These are phyloP conservation scores for Alternaria rosae DNA, from an alignment of 2,329 filamentous ascomycete genomes.

Conservation along the genomic window DNA sequence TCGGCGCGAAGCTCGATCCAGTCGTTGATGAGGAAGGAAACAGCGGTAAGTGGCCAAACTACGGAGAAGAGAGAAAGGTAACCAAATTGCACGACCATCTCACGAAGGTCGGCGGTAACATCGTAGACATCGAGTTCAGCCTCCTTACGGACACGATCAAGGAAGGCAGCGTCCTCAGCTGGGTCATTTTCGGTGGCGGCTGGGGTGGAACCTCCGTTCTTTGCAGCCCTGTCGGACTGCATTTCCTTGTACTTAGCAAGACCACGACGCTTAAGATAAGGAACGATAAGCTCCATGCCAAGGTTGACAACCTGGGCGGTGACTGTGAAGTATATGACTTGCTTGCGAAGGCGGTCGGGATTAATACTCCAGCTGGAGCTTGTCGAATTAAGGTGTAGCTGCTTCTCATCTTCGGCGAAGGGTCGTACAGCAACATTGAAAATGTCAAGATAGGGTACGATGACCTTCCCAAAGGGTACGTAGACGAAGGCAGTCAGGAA, in stretches of 20 bases:
- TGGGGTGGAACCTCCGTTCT: constrained; percentile 61
- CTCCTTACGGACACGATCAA: constrained; percentile 82
- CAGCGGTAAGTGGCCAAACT: constrained; percentile 90
- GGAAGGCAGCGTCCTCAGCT: constrained; percentile 80
- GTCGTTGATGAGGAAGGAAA: constrained; percentile 92
- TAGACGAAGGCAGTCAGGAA: constrained; percentile 94
- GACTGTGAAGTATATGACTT: constrained; percentile 95
- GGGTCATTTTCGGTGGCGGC: constrained; percentile 66
- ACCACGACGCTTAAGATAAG: constrained; percentile 80
- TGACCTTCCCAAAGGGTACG: constrained; percentile 83
- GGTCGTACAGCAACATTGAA: constrained; percentile 77
- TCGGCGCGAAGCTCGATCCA: constrained; percentile 95
- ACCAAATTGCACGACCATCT: constrained; percentile 69
- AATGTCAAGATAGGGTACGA: constrained; percentile 86
- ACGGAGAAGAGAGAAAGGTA: constrained; percentile 92
- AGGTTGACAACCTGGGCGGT: constrained; percentile 92
- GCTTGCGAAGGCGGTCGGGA: constrained; percentile 80
- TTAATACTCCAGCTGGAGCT: constrained; percentile 79
- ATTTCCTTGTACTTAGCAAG: constrained; percentile 82
- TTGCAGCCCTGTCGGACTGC: constrained; percentile 65
- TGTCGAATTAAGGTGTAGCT: constrained; percentile 58
- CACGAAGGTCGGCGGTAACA: constrained; percentile 86
- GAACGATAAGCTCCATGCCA: constrained; percentile 82
- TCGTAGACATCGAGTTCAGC: constrained; percentile 85
- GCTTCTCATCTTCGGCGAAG: constrained; percentile 77